Conservation (phyloP, 257 asterid genomes). For the Salvia hispanica region DNA sequence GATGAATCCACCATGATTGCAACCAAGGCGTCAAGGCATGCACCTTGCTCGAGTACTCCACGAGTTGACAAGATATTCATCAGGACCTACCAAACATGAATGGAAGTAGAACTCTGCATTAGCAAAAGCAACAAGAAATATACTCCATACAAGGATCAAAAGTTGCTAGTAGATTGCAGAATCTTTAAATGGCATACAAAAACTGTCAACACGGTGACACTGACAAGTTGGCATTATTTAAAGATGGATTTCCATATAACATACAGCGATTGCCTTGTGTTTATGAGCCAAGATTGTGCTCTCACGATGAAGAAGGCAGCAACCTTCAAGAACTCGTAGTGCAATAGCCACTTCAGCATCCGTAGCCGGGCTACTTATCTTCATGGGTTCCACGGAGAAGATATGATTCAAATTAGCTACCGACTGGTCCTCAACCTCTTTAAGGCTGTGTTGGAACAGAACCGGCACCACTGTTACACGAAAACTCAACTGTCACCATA, state of each 20-base stretch:
- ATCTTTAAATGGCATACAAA: slow-evolving; percentile 5
- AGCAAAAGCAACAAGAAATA: slow-evolving; percentile 22
- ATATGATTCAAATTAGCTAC: slow-evolving; percentile 69
- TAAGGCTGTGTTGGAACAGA: slow-evolving; percentile 76
- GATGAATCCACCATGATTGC: slow-evolving; percentile 93
- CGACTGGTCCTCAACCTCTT: slow-evolving; percentile 69
- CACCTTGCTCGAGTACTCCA: slow-evolving; percentile 92
- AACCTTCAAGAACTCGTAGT: slow-evolving; percentile 91
- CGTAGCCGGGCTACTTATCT: slow-evolving; percentile 74
- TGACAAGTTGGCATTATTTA: neutral
- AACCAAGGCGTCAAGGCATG: slow-evolving; percentile 85
- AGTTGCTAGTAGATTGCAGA: slow-evolving; percentile 13
- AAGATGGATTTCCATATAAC: slow-evolving; percentile 20
- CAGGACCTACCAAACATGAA: slow-evolving; percentile 58
- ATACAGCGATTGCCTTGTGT: slow-evolving; percentile 77
- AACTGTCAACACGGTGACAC: neutral
- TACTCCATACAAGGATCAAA: slow-evolving; percentile 15
- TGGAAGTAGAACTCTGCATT: slow-evolving; percentile 24
- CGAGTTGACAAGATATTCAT: slow-evolving; percentile 82
- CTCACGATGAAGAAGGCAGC: slow-evolving; percentile 81
- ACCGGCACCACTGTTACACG: slow-evolving; percentile 75
- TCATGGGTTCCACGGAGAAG: slow-evolving; percentile 76
- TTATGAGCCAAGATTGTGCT: slow-evolving; percentile 80
- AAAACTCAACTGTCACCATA: slow-evolving; percentile 17
- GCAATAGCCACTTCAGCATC: slow-evolving; percentile 95